These are phyloP conservation scores for Pezicula rhizophila DNA, from an alignment of 2,329 filamentous ascomycete species.

Conservation along the genomic window DNA sequence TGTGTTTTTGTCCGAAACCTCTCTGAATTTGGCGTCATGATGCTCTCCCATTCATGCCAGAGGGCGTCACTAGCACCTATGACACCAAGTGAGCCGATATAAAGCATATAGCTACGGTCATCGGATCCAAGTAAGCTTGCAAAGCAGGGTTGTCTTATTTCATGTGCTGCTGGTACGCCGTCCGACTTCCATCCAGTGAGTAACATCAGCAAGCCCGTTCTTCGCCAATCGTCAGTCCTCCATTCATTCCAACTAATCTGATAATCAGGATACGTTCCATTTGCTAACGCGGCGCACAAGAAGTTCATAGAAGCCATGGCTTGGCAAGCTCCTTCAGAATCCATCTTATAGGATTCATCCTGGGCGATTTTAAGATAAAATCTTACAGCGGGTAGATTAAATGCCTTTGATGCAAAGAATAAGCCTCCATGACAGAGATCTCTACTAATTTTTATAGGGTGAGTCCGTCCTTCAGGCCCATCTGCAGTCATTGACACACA, in stretches of 20 bases:
- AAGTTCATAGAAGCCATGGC: neutral
- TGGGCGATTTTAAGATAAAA: conserved; percentile 11
- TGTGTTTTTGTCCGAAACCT: too few species aligned
- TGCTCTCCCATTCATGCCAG: neutral
- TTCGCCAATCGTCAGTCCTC: neutral
- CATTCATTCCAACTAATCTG: neutral
- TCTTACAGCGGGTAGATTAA: conserved; percentile 6
- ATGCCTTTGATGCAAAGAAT: conserved; percentile 11
- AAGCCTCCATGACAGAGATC: conserved; percentile 10
- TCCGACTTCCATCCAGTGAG: conserved; percentile 6
- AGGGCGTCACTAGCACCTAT: neutral
- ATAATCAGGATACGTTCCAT: too few species aligned
- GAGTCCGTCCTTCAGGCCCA: conserved; percentile 2
- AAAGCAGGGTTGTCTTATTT: conserved; percentile 3
- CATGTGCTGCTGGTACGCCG: neutral
- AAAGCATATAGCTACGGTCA: neutral
- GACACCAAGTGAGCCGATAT: neutral
- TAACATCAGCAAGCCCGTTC: neutral
- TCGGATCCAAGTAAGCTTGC: neutral
- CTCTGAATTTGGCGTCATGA: neutral
- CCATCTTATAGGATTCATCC: neutral
- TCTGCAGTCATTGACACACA: conserved; percentile 10
- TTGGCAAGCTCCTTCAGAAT: neutral
- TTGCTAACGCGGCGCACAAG: neutral
- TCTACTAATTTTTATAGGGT: conserved; percentile 1